These are phyloP conservation scores for Bacterosira constricta DNA, from an alignment of 108 stramenopile genomes.

Conservation along the genomic window DNA sequence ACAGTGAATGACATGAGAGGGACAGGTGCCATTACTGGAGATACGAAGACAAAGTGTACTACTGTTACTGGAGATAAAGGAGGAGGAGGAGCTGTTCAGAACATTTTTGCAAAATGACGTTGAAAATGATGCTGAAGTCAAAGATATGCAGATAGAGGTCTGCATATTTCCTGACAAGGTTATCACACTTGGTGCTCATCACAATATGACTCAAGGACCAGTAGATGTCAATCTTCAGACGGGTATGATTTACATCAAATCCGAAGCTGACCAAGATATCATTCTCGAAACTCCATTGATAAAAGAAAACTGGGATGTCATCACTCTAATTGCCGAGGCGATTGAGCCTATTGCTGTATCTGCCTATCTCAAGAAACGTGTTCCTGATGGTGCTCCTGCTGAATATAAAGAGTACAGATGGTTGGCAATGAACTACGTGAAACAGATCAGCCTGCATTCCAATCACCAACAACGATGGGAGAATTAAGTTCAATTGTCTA, in stretches of 20 bases:
- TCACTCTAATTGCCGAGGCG: neutral
- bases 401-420: neutral
- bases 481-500: neutral
- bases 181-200: neutral
- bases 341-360: too few species aligned
- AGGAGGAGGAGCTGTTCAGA: conserved; percentile 9
- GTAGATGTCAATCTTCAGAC: too few species aligned
- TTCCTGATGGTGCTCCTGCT: too few species aligned
- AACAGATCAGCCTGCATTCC: neutral
- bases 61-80: conserved; percentile 7
- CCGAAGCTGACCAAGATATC: neutral
- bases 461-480: conserved; percentile 10
- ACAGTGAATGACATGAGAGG: neutral
- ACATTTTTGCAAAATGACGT: neutral
- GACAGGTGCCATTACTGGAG: too few species aligned
- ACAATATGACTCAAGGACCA: too few species aligned
- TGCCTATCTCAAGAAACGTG: too few species aligned
- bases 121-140: too few species aligned
- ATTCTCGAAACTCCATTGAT: neutral
- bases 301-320: neutral
- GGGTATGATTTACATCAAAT: too few species aligned
- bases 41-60: neutral
- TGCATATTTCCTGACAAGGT: neutral
- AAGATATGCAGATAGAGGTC: too few species aligned
- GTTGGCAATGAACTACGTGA: neutral